Conservation (phyloP, 2,329 filamentous ascomycete species). For the Exophiala phaeomuriformis region DNA sequence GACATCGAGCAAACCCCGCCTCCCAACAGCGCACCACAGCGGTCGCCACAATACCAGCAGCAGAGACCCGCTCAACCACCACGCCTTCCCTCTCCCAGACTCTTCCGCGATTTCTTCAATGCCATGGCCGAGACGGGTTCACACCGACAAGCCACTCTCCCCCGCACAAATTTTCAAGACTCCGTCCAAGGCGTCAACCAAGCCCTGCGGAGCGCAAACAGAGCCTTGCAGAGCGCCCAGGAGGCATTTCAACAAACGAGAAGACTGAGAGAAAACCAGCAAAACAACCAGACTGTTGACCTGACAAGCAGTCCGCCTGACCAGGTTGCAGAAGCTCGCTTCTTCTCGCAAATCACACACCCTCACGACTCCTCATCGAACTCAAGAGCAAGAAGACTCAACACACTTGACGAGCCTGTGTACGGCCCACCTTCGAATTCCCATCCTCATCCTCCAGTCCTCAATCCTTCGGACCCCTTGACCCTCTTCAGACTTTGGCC, state of each 20-base stretch:
- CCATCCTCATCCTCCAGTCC: background rate
- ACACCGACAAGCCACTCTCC: constrained; percentile 15
- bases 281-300: constrained; percentile 13
- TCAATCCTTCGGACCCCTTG: background rate
- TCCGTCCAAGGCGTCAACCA: constrained; percentile 17
- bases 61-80: constrained; percentile 13
- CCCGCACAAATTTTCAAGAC: constrained; percentile 15
- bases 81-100: constrained; percentile 18
- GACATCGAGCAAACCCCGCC: background rate
- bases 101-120: constrained; percentile 23
- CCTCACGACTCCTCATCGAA: constrained; percentile 18
- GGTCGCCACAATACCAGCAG: constrained; percentile 4
- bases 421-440: constrained; percentile 6
- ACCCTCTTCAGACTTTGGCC: constrained; percentile 7
- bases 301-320: constrained; percentile 18
- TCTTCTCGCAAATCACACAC: constrained; percentile 23
- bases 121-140: constrained; percentile 12
- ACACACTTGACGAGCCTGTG: constrained; percentile 20
- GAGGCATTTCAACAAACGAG: constrained; percentile 22
- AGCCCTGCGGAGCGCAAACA: constrained; percentile 21
- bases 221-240: constrained; percentile 23
- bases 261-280: constrained; percentile 2
- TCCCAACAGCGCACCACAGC: background rate
- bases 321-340: constrained; percentile 13
- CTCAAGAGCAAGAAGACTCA: constrained; percentile 9